Conservation (phyloP, 257 asterid species). For the Mentha longifolia region DNA sequence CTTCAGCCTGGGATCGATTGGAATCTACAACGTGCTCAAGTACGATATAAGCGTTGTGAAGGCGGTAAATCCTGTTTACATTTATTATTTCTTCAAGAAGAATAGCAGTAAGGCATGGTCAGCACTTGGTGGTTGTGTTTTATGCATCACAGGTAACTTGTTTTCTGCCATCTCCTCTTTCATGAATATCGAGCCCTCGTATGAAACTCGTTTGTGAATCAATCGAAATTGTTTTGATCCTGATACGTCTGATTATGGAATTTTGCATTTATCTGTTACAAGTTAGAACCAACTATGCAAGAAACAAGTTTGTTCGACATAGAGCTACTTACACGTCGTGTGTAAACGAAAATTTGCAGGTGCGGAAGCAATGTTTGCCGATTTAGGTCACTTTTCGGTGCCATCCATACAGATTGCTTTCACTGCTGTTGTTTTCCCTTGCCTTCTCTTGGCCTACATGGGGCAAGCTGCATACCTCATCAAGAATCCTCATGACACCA, state of each 20-base stretch:
- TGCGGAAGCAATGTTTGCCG: slow-evolving; percentile 99
- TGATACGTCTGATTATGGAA: background rate
- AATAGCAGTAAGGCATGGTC: slow-evolving; percentile 76
- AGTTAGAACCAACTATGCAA: background rate
- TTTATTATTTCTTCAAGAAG: slow-evolving; percentile 78
- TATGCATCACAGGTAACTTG: slow-evolving; percentile 89
- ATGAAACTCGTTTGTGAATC: background rate
- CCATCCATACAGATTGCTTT: slow-evolving; percentile 98
- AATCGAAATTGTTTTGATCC: background rate
- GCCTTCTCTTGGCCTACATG: slow-evolving; percentile 91
- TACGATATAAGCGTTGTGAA: slow-evolving; percentile 65
- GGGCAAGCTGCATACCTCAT: slow-evolving; percentile 97
- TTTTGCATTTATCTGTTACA: background rate
- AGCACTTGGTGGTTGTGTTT: slow-evolving; percentile 97
- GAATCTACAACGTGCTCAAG: slow-evolving; percentile 78
- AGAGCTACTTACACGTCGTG: background rate
- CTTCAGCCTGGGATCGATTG: slow-evolving; percentile 79
- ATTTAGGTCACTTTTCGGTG: slow-evolving; percentile 92
- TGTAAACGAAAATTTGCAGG: slow-evolving; percentile 54
- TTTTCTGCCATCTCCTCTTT: background rate
- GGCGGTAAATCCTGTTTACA: slow-evolving; percentile 85
- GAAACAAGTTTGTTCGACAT: background rate
- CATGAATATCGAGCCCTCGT: background rate
- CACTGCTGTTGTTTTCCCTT: slow-evolving; percentile 80
- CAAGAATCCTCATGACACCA: slow-evolving; percentile 65